Percentiles rank a stretch among this genome's conserved stretches.
phyloP scores from a whole-genome alignment of 2,329 filamentous ascomycete species.

The Ophiostoma piceae region DNA sequence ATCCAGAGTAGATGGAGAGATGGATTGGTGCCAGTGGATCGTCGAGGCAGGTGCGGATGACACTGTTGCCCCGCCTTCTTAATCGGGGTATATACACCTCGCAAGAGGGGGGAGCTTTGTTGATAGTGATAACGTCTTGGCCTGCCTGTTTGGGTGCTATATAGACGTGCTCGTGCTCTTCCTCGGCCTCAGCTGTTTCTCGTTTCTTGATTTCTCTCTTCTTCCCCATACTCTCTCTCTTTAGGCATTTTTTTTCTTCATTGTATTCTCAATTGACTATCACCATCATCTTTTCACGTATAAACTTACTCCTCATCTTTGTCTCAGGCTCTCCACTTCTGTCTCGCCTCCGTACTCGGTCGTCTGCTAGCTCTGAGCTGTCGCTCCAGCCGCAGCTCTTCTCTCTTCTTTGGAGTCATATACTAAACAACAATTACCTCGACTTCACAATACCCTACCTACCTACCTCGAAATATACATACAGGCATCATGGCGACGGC shows the following conservation, averaged over 20 bases:
- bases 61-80: conserved; percentile 15
- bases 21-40: conserved; percentile 1
- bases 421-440: too few relatives aligned
- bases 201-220: not conserved
- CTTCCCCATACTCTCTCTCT: not conserved
- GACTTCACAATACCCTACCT: not conserved
- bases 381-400: not conserved
- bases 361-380: not conserved
- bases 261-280: not conserved
- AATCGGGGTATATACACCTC: not conserved
- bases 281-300: not conserved
- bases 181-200: too few relatives aligned
- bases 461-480: not conserved
- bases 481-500: conserved; percentile 44
- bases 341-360: not conserved
- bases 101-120: conserved; percentile 1
- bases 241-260: too few relatives aligned
- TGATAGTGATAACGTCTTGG: not conserved
- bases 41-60: not conserved
- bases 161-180: not conserved
- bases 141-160: not conserved
- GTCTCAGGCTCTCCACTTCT: conserved; percentile 1
- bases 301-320: not conserved
- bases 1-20: not conserved
- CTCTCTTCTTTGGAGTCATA: not conserved